Base-by-base conservation (phyloP, 202 grass and related monocot genomes). In the Dendrocalamus latiflorus region DNA sequence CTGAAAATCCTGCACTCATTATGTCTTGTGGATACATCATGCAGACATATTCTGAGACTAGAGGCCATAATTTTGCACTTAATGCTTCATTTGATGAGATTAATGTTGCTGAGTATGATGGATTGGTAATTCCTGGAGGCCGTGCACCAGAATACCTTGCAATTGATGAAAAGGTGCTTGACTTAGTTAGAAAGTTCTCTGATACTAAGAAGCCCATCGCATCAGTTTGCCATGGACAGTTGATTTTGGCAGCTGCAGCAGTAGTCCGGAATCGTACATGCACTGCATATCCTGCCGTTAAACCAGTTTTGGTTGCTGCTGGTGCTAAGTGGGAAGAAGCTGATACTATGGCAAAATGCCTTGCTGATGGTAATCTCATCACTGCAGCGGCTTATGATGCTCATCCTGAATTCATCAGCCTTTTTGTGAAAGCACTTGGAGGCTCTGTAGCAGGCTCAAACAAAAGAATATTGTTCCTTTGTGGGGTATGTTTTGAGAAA, bases 141-240 rank as follows among this genome's bases (percentile, higher is more conserved):
- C 85, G 95, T 74, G 91, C 95, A 79, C 91, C 89, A 25, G 95
- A 95, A 71, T 98, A 98, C 36, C 95, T 98, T 62, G 91, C 95
- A 14, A 86, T 93, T 72, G 70, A 98, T 89, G 80, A 75, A 18
- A 87, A 87, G 25, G 90, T 98, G 21, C 71, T 91, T 9, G 66
- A 70, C 54, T 45, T 98, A 14, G 91, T 98, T 10, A 77, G 65
- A 22, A 87, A 88, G 1, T 95, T 98, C 72, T 86, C 83, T 14
- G 68, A 83, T 10, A 39, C 69, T 45, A 87, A 90, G 50, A 98
- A 95, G 42, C 74, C 92, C 17, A 89, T 98, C 13, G 87, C 91
- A 60, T 93, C 95, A 70, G 69, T 93, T 90, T 98, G 95, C 77
- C 91, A 98, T 78, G 95, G 89, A 22, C 91, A 95, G 73, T 63